Evolutionary conservation across 768 basidiomycete species (phyloP), one percentile per base, ranked within the genome.

Genomic region (Suillus cothurnatus): DNA sequence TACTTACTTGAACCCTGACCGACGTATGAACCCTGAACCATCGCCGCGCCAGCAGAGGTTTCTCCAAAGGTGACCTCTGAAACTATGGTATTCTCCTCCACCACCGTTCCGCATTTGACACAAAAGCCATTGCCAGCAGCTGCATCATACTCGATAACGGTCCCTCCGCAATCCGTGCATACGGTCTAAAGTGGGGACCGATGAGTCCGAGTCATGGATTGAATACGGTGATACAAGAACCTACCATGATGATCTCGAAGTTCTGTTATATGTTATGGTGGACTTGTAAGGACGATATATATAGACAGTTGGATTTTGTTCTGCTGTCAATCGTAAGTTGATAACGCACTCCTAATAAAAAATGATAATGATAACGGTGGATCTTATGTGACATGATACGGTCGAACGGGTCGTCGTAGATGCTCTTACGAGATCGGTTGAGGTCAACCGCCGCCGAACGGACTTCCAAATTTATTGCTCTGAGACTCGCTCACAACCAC

Each of bases 11-110:
- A 89, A 63, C 94, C 93, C 71, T 93, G 91, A 0, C 86, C 93
- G 15, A 99, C 94, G 71, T 93, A 97, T 3, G 91, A 89, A 3
- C 97, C 97, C 72, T 96, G 92, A 2, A 97, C 96, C 83, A 98
- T 93, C 1, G 97, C 96, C 6, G 95, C 94, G 31, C 97, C 97
- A 34, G 86, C 85, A 14, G 91, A 86, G 5, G 92, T 92, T 81
- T 99, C 97, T n/a, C 95, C 94, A 70, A 99, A 99, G 1, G 89
- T 88, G 63, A 99, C 87, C 74, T 99, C 97, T 67, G 90, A 92
- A 12, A 98, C 94, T 66, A 99, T 95, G 3, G 91, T 88, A 72
- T 94, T 95, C 77, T 97, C 94, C 78, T 97, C 94, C 12, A 97
- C 82, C 21, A 99, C 95, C 8, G 90, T 92, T 55, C 94, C 94